Conservation (phyloP, 768 basidiomycete species). For the Suillus fuscotomentosus region DNA sequence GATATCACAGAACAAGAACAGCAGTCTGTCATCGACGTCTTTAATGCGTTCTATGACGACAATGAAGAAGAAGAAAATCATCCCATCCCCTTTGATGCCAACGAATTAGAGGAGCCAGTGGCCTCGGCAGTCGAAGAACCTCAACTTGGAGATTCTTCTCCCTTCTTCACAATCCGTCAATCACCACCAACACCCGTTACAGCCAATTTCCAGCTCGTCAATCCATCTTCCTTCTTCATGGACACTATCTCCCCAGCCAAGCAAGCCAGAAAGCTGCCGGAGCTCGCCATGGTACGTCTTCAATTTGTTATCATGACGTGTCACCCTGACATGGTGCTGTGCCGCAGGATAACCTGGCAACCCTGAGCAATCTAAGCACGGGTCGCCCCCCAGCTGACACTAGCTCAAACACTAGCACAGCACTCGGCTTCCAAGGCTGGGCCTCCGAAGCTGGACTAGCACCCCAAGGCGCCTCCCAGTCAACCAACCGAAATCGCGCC, state of each 20-base stretch:
- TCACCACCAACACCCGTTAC: constrained; percentile 6
- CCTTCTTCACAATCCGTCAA: not conserved
- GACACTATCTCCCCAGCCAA: constrained; percentile 19
- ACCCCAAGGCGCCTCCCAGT: not conserved
- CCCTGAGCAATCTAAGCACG: constrained; percentile 23
- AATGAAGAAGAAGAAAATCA: constrained; percentile 15
- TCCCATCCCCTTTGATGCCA: not conserved
- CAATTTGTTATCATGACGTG: not conserved
- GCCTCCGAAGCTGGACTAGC: constrained; percentile 29
- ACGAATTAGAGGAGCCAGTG: constrained; percentile 3
- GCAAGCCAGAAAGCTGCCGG: constrained; percentile 27
- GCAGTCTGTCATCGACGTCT: constrained; percentile 28
- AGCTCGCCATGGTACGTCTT: constrained; percentile 28
- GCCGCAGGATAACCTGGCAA: constrained; percentile 27
- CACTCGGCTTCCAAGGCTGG: constrained; percentile 28
- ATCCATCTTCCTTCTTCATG: constrained; percentile 25
- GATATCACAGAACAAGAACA: constrained; percentile 32
- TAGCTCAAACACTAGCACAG: constrained; percentile 5
- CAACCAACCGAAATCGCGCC: constrained; percentile 23
- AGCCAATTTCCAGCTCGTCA: constrained; percentile 18
- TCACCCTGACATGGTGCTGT: constrained; percentile 1
- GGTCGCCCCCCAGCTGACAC: constrained; percentile 20
- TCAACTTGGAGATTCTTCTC: constrained; percentile 6
- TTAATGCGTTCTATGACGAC: constrained; percentile 30
- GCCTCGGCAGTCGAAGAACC: constrained; percentile 19